Evolutionary conservation across 139 green algal genomes (phyloP).

Genomic region (Haematococcus lacustris): DNA sequence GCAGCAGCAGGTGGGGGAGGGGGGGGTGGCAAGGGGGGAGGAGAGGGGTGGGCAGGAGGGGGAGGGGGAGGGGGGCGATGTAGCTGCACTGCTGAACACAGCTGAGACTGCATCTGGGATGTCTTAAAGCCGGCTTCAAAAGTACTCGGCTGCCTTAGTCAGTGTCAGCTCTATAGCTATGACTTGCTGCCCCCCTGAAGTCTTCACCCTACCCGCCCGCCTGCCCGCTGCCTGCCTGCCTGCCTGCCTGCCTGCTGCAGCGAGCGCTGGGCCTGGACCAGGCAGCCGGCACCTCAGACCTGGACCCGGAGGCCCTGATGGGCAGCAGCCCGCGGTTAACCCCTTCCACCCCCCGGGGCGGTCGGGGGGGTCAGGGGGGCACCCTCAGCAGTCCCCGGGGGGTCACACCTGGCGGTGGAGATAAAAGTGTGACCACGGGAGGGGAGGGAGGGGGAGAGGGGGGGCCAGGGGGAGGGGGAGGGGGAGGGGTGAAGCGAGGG

Average conservation of each 20-base stretch:
- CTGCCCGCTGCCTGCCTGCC: neutral
- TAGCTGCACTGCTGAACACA: conserved; percentile 1
- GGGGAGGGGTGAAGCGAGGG: neutral
- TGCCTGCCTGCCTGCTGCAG: neutral
- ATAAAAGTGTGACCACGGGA: neutral
- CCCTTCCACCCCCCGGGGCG: neutral
- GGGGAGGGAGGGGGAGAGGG: neutral
- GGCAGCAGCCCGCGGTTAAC: neutral
- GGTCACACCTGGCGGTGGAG: neutral
- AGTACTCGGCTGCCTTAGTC: too few relatives aligned
- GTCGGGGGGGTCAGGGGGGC: neutral
- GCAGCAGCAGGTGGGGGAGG: conserved; percentile 31
- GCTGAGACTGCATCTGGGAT: too few relatives aligned
- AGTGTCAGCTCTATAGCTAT: too few relatives aligned
- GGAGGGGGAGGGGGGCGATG: neutral
- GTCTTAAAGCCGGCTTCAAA: too few relatives aligned
- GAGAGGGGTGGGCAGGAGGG: neutral
- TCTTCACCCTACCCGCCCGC: too few relatives aligned
- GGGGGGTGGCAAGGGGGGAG: conserved; percentile 1
- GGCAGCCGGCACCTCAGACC: conserved; percentile 10
- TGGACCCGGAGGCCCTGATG: neutral
- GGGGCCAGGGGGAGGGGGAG: neutral
- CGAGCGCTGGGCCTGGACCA: conserved; percentile 3
- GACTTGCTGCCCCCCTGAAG: too few relatives aligned
- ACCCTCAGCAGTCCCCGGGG: neutral